Evolutionary conservation across 805 yeast genomes (phyloP).

Genomic region (Kodamaea laetipori): DNA sequence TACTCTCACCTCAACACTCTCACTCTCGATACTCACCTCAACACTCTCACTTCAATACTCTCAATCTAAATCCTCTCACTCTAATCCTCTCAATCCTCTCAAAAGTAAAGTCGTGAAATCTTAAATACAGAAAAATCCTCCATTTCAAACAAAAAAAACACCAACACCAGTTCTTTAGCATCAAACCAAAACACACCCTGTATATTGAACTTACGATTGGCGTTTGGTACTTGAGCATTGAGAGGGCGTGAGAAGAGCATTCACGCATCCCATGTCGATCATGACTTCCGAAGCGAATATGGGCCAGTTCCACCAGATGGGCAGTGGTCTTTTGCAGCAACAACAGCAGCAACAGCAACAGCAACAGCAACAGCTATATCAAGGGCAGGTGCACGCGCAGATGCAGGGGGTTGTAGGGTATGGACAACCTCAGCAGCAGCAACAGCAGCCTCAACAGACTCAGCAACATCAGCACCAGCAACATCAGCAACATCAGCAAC

Average conservation of each 20-base stretch:
- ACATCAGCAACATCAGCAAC: constrained; percentile 11
- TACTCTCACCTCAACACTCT: no score
- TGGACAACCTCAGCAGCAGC: constrained; percentile 2
- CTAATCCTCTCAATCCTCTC: no score
- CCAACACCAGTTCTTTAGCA: constrained; percentile 8
- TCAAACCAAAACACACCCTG: not conserved
- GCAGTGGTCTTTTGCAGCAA: constrained; percentile 5
- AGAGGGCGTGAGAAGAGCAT: constrained; percentile 4
- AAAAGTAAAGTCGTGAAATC: not conserved
- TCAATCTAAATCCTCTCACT: no score
- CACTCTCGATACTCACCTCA: no score
- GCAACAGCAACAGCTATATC: no score
- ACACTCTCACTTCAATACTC: no score
- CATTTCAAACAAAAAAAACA: constrained; percentile 10
- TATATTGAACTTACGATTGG: not conserved
- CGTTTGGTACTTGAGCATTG: no score
- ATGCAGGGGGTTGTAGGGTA: constrained; percentile 5
- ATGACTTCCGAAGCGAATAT: constrained; percentile 19
- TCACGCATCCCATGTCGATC: constrained; percentile 13
- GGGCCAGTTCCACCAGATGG: constrained; percentile 17
- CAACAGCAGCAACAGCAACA: constrained; percentile 5
- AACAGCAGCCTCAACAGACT: constrained; percentile 1
- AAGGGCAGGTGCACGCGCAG: no score
- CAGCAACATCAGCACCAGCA: constrained; percentile 2
- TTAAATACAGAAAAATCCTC: constrained; percentile 6